phyloP scores from a whole-genome alignment of 805 yeast genomes.

The Candida argentea region DNA sequence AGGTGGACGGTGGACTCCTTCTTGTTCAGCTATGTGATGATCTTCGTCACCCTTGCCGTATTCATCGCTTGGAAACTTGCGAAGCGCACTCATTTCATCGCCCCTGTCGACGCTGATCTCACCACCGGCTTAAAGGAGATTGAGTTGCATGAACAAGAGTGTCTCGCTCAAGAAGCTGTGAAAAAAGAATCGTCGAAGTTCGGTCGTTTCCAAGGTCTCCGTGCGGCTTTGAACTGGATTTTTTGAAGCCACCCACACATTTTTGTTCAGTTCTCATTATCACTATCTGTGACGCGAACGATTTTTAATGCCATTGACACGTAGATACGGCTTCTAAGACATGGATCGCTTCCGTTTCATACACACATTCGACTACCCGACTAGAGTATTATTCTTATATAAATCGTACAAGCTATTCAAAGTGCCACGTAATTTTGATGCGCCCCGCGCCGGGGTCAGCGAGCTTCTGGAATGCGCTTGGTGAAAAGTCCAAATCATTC shows the following conservation, averaged over 20 bases:
- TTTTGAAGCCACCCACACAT: constrained; percentile 6
- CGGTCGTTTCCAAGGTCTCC: constrained; percentile 4
- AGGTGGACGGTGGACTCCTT: constrained; percentile 53
- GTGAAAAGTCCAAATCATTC: constrained; percentile 50
- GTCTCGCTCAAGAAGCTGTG: constrained; percentile 25
- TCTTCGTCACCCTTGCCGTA: constrained; percentile 36
- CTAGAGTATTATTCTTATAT: background rate
- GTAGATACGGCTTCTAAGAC: background rate
- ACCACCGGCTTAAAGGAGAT: constrained; percentile 35
- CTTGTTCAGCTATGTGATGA: constrained; percentile 62
- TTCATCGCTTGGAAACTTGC: constrained; percentile 25
- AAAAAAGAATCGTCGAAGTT: constrained; percentile 7
- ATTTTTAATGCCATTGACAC: too few species aligned
- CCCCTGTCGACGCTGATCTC: constrained; percentile 38
- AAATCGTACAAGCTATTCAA: background rate
- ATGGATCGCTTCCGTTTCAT: background rate
- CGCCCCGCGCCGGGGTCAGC: constrained; percentile 46
- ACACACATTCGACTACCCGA: too few species aligned
- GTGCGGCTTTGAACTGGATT: constrained; percentile 11
- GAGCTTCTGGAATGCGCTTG: constrained; percentile 42
- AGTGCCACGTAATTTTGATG: constrained; percentile 42
- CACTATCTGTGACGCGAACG: background rate
- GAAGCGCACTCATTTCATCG: constrained; percentile 27
- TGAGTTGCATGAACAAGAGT: constrained; percentile 39
- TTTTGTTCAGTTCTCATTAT: background rate